Conservation (phyloP, 345 rosid species). For the Gossypium longicalyx region DNA sequence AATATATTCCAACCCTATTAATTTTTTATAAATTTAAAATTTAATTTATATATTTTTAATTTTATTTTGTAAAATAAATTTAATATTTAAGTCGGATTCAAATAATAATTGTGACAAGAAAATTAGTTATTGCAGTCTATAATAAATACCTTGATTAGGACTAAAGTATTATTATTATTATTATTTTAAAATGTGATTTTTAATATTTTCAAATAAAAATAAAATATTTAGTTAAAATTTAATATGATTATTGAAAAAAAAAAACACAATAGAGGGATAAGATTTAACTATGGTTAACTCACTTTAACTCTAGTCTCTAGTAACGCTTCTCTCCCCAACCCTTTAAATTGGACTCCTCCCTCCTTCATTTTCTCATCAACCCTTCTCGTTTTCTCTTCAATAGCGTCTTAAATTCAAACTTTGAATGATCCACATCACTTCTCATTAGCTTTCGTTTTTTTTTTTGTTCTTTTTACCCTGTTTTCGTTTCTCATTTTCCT, state of each 20-base stretch:
- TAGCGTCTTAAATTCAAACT: background rate
- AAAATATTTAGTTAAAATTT: too few species aligned
- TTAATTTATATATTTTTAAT: rapidly evolving
- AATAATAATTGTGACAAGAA: too few species aligned
- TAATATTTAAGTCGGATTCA: rapidly evolving
- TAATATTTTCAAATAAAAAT: too few species aligned
- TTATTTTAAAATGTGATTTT: too few species aligned
- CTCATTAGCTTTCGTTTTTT: background rate
- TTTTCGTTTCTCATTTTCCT: background rate
- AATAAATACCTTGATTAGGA: too few species aligned
- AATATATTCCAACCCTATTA: too few species aligned
- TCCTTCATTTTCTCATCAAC: background rate
- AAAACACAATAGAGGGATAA: background rate
- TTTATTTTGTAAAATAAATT: too few species aligned
- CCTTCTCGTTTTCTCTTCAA: background rate
- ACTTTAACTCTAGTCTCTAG: conserved; percentile 1
- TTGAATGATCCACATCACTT: conserved; percentile 2
- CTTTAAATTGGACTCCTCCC: conserved; percentile 16
- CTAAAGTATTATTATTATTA: too few species aligned
- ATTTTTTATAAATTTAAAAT: too few species aligned
- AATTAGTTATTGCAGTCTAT: too few species aligned
- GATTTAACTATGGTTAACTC: conserved; percentile 15
- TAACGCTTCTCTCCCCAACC: conserved; percentile 2
- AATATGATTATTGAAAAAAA: background rate
- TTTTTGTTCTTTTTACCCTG: background rate